These are phyloP conservation scores for Plasmodium ovale DNA, from an alignment of 169 alveolate species.

Conservation along the genomic window DNA sequence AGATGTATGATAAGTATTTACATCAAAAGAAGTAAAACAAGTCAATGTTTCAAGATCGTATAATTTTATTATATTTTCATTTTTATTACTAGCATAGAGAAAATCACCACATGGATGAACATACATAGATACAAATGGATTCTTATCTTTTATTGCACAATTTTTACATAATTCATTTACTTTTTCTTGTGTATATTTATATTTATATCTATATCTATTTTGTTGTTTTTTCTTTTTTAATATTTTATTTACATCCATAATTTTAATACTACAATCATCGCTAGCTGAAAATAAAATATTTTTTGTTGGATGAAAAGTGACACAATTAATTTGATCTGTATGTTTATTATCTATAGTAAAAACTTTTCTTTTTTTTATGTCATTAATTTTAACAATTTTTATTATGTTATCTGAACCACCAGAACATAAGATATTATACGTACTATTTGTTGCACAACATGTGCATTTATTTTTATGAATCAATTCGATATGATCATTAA, in stretches of 20 bases:
- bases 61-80: slow-evolving; percentile 78
- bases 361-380: slow-evolving; percentile 42
- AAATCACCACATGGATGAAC: slow-evolving; percentile 89
- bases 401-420: slow-evolving; percentile 82
- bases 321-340: slow-evolving; percentile 35
- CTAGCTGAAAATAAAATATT: slow-evolving; percentile 63
- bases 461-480: slow-evolving; percentile 50
- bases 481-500: slow-evolving; percentile 43
- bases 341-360: slow-evolving; percentile 32
- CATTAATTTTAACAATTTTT: slow-evolving; percentile 53
- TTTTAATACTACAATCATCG: slow-evolving; percentile 60
- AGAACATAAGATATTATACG: slow-evolving; percentile 81
- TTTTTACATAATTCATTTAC: slow-evolving; percentile 13
- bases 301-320: slow-evolving; percentile 54
- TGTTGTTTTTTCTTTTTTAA: slow-evolving; percentile 30
- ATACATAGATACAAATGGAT: slow-evolving; percentile 51
- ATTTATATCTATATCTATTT: neutral
- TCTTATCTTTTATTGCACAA: slow-evolving; percentile 49
- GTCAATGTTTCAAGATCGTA: slow-evolving; percentile 80
- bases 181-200: slow-evolving; percentile 21
- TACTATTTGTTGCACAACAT: slow-evolving; percentile 39
- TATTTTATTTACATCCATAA: slow-evolving; percentile 42
- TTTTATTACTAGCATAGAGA: slow-evolving; percentile 81
- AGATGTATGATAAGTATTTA: slow-evolving; percentile 19
- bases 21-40: slow-evolving; percentile 71